phyloP scores from a whole-genome alignment of 73 alveolate species.

The Breviolum minutum region DNA sequence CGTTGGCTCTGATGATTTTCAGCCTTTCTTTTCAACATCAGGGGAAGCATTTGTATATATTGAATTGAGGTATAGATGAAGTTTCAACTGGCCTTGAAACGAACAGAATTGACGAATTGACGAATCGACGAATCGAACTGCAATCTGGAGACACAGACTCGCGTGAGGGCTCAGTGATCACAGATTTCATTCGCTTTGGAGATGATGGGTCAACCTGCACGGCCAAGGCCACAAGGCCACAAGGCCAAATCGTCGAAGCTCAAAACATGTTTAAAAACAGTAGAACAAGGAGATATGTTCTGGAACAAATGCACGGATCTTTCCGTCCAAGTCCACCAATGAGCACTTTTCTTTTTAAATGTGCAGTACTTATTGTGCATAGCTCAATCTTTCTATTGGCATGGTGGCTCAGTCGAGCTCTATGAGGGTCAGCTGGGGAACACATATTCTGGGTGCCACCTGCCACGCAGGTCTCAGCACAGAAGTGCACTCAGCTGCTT shows the following conservation, averaged over 20 bases:
- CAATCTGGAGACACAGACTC: slow-evolving; percentile 30
- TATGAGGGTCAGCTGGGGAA: too few species aligned
- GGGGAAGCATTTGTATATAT: too few species aligned
- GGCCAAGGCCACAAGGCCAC: background rate
- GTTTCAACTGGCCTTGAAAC: background rate
- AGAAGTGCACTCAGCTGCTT: slow-evolving; percentile 16
- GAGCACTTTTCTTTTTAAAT: too few species aligned
- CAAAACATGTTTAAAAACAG: too few species aligned
- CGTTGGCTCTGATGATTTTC: too few species aligned
- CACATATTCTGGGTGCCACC: background rate
- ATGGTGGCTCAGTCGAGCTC: background rate
- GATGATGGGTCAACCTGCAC: slow-evolving; percentile 31
- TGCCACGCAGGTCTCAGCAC: slow-evolving; percentile 45
- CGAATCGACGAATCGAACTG: background rate
- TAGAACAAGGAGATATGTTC: too few species aligned
- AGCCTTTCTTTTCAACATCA: too few species aligned
- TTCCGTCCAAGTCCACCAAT: too few species aligned
- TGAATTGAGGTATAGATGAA: too few species aligned
- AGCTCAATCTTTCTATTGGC: background rate
- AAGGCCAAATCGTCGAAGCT: background rate
- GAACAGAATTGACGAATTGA: background rate
- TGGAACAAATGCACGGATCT: too few species aligned
- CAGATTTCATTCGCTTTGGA: background rate
- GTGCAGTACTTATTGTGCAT: background rate
- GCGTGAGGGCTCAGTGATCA: background rate